These are phyloP conservation scores for Spinellus fusiger DNA, from an alignment of 192 early-diverging fungal genomes.

Conservation along the genomic window DNA sequence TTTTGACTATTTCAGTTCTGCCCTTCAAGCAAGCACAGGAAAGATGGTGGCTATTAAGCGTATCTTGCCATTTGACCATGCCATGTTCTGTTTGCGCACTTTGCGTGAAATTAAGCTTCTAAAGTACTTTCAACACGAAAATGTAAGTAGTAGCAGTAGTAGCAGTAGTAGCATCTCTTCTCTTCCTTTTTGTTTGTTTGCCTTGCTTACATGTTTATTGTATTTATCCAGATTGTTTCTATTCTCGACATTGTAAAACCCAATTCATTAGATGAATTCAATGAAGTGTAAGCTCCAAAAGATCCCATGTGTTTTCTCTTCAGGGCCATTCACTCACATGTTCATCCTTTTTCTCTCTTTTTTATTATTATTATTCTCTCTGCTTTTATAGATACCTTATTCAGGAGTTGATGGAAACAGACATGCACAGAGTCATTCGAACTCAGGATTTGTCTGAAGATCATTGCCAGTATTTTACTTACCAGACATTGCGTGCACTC, in stretches of 20 bases:
- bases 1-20: constrained; percentile 57
- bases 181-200: background rate
- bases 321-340: background rate
- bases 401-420: constrained; percentile 98
- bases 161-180: background rate
- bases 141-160: constrained; percentile 49
- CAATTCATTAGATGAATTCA: constrained; percentile 71
- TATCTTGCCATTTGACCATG: constrained; percentile 80
- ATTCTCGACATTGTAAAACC: constrained; percentile 91
- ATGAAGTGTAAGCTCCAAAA: constrained; percentile 66
- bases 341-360: too few relatives aligned
- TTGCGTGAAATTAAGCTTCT: constrained; percentile 81
- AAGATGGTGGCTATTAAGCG: constrained; percentile 89
- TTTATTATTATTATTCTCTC: too few relatives aligned
- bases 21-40: constrained; percentile 73
- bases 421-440: constrained; percentile 95
- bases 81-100: constrained; percentile 80
- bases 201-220: background rate
- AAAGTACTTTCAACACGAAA: constrained; percentile 82
- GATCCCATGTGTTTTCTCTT: background rate
- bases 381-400: constrained; percentile 74
- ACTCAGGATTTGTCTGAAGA: constrained; percentile 92
- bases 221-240: constrained; percentile 68
- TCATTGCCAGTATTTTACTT: constrained; percentile 99
- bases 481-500: constrained; percentile 92